Evolutionary conservation across 371 early-diverging fungal species (phyloP).

Genomic region (Mucor circinelloides): DNA sequence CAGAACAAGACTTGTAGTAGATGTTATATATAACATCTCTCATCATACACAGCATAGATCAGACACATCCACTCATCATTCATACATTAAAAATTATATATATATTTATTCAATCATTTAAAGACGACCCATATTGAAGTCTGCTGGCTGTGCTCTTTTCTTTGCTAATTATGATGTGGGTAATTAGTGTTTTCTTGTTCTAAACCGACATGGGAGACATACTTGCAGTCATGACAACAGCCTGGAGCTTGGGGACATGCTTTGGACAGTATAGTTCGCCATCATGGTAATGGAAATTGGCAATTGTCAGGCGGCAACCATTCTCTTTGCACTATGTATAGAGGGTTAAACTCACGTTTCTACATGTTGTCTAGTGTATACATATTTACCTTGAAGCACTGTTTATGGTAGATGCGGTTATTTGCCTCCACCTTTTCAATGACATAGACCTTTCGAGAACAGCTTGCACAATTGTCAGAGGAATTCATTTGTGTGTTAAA

Average conservation of each 20-base stretch:
- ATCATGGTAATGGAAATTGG: slow-evolving; percentile 38
- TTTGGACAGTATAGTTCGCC: slow-evolving; percentile 41
- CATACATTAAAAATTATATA: not conserved
- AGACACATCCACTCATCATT: not conserved
- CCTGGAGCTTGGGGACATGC: slow-evolving; percentile 47
- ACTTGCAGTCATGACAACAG: slow-evolving; percentile 14
- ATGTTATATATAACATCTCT: not conserved
- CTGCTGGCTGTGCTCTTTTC: not conserved
- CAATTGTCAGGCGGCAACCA: slow-evolving; percentile 42
- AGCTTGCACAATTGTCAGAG: slow-evolving; percentile 45
- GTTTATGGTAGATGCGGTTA: slow-evolving; percentile 57
- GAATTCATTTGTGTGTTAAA: slow-evolving; percentile 7
- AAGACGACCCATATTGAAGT: not conserved
- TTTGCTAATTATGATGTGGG: not conserved
- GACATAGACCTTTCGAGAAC: slow-evolving; percentile 60
- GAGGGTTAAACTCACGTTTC: not conserved
- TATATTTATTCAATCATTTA: not conserved
- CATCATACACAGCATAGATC: not conserved
- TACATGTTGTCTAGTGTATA: not conserved
- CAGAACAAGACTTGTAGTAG: not conserved
- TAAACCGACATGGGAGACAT: not conserved
- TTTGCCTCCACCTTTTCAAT: slow-evolving; percentile 68
- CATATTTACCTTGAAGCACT: slow-evolving; percentile 51
- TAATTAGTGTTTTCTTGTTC: not conserved
- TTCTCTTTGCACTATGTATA: slow-evolving; percentile 30